A percentile compares a stretch with the other conserved stretches of the same genome.
Conservation (phyloP, 106 monocot genomes). For the Iris macrosiphon region DNA sequence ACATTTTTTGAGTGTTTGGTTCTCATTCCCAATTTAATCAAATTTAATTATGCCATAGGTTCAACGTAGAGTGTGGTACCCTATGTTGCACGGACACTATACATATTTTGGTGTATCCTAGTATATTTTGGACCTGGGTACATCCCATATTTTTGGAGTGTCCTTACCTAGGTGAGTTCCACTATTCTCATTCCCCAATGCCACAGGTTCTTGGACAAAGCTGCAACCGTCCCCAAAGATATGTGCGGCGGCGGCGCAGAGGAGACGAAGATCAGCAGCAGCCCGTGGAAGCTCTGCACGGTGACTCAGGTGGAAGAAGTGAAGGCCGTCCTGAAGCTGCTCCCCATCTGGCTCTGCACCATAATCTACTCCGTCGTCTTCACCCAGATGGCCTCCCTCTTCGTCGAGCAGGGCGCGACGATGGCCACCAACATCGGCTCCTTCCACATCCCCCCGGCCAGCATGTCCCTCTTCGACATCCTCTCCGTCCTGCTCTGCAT, state of each 20-base stretch:
- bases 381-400: constrained; percentile 81
- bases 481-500: constrained; percentile 53
- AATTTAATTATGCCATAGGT: no score
- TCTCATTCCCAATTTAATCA: no score
- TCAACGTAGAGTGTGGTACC: no score
- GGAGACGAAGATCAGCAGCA: not conserved
- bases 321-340: constrained; percentile 62
- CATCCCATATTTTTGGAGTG: no score
- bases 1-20: no score
- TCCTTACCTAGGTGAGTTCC: no score
- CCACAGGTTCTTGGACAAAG: constrained; percentile 62
- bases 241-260: constrained; percentile 4
- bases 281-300: constrained; percentile 65
- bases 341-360: constrained; percentile 80
- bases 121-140: no score
- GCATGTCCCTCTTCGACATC: constrained; percentile 70
- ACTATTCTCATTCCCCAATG: no score
- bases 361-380: constrained; percentile 83
- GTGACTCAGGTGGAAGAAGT: constrained; percentile 89
- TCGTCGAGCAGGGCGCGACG: constrained; percentile 65
- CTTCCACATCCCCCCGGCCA: constrained; percentile 59
- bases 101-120: no score
- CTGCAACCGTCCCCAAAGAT: constrained; percentile 25
- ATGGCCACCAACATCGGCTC: constrained; percentile 35
- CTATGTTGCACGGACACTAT: no score